These are phyloP conservation scores for Lachnellula arida DNA, from an alignment of 2,329 filamentous ascomycete species.

Conservation along the genomic window DNA sequence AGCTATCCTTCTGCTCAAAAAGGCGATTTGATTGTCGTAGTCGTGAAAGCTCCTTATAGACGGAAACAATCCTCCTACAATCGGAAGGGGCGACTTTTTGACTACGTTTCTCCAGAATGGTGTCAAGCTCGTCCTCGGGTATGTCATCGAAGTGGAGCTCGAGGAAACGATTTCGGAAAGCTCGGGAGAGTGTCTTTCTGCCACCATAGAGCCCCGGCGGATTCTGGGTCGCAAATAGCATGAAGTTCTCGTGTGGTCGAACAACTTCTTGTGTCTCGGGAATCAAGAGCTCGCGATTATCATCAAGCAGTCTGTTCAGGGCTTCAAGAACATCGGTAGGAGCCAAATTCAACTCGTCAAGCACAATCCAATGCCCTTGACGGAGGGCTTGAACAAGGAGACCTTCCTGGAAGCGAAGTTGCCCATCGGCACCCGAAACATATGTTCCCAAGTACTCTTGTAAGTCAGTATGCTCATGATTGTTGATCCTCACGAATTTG, in stretches of 20 bases:
- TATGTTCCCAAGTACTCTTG: slow-evolving; percentile 98
- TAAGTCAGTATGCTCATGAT: slow-evolving; percentile 96
- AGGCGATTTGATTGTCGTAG: slow-evolving; percentile 84
- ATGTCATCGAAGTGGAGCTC: slow-evolving; percentile 99
- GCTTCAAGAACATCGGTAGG: slow-evolving; percentile 97
- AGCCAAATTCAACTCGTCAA: slow-evolving; percentile 95
- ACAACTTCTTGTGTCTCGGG: slow-evolving; percentile 95
- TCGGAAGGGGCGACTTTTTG: slow-evolving; percentile 85
- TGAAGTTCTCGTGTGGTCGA: slow-evolving; percentile 88
- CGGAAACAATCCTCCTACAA: slow-evolving; percentile 83
- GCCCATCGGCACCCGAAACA: slow-evolving; percentile 78
- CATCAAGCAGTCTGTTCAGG: slow-evolving; percentile 88
- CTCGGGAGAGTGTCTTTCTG: slow-evolving; percentile 85
- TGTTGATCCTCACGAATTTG: slow-evolving; percentile 97
- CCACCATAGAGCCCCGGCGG: slow-evolving; percentile 93
- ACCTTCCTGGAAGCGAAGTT: slow-evolving; percentile 86
- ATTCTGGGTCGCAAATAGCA: slow-evolving; percentile 97
- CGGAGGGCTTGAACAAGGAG: slow-evolving; percentile 87
- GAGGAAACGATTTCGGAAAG: slow-evolving; percentile 94
- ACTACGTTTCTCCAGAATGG: slow-evolving; percentile 83
- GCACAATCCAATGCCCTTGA: slow-evolving; percentile 94
- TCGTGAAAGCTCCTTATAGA: slow-evolving; percentile 88
- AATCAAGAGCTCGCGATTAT: slow-evolving; percentile 92
- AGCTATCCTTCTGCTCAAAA: slow-evolving; percentile 96
- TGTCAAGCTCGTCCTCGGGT: slow-evolving; percentile 87